Base-by-base conservation (phyloP, 257 asterid genomes). In the Forsythia suspensa region DNA sequence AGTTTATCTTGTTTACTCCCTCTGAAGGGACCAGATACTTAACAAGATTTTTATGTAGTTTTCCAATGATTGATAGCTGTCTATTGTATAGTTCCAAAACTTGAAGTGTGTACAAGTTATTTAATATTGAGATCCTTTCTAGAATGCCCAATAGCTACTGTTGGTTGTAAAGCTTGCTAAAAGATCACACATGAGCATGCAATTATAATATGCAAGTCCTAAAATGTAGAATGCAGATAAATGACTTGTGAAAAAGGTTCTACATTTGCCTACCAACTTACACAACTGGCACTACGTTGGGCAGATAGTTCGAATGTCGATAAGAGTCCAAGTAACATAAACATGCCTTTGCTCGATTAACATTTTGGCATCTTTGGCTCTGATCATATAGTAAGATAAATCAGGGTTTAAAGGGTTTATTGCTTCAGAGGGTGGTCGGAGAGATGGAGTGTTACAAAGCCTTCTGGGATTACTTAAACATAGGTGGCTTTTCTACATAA, bases 21-120 rank as follows among this genome's bases (percentile, higher is more conserved):
- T 78, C n/a, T 74, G 36, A 61, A 34, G 46, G 51, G 73, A 63
- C 75, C 73, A 57, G 51, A 55, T 77, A 80, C 73, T 20, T 43
- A 24, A 70, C 76, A 72, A 63, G 51, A 65, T 65, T 59, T 63
- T 20, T 73, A 40, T 42, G 51, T 77, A 79, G 66, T 48, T 51
- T 61, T 18, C 55, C 66, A 16, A 76, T 70, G 67, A 61, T 52
- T 51, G 51, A 15, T 57, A 70, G 78, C 77, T 78, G 55, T 67
- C 42, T 59, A 63, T 69, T 55, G 42, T 76, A 61, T 52, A 41
- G 68, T 44, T 69, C 48, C 20, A 51, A 48, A 48, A 67, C 76
- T 65, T 75, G 15, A 15, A 29, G 70, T 8, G 70, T 63, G 70
- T 63, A 9, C 0, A 29, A 63, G 39, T 63, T 11, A 29, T 24